Percentiles rank a stretch among this genome's conserved stretches.
Conservation (phyloP, 1,284 basidiomycete genomes). For the Melanopsichium pennsylvanicum region DNA sequence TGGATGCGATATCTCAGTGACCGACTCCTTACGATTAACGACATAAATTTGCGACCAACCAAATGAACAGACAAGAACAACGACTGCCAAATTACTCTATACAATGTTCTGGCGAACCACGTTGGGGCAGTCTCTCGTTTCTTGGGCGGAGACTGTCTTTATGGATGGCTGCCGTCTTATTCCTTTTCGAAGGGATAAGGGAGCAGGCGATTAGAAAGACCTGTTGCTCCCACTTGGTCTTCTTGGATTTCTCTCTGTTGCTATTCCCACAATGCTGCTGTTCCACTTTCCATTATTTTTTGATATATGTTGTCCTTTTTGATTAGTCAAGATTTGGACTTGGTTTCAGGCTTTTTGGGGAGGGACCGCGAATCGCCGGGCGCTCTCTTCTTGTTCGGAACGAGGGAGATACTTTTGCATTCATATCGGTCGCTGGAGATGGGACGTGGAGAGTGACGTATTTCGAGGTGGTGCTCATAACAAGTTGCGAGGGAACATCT, state of each 20-base stretch:
- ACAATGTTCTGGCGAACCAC: slow-evolving; percentile 41
- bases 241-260: slow-evolving; percentile 6
- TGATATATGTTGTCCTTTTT: too few relatives aligned
- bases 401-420: slow-evolving; percentile 8
- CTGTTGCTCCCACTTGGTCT: slow-evolving; percentile 43
- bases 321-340: too few relatives aligned
- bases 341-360: too few relatives aligned
- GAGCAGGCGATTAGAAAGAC: slow-evolving; percentile 42
- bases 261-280: slow-evolving; percentile 6
- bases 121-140: slow-evolving; percentile 13
- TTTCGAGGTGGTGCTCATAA: slow-evolving; percentile 18
- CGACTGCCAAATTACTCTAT: slow-evolving; percentile 17
- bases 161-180: slow-evolving; percentile 39
- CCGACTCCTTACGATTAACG: too few relatives aligned
- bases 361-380: slow-evolving; percentile 17
- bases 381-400: slow-evolving; percentile 12
- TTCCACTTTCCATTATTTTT: not conserved
- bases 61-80: too few relatives aligned
- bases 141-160: slow-evolving; percentile 3
- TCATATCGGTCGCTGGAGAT: not conserved
- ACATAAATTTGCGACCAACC: too few relatives aligned
- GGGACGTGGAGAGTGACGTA: not conserved
- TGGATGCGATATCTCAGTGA: too few relatives aligned
- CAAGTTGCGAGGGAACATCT: slow-evolving; percentile 20
- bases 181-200: slow-evolving; percentile 22